Evolutionary conservation across 2,329 filamentous ascomycete genomes (phyloP), one percentile per base, ranked within the genome.

Genomic region (Lachnellula subtilissima): DNA sequence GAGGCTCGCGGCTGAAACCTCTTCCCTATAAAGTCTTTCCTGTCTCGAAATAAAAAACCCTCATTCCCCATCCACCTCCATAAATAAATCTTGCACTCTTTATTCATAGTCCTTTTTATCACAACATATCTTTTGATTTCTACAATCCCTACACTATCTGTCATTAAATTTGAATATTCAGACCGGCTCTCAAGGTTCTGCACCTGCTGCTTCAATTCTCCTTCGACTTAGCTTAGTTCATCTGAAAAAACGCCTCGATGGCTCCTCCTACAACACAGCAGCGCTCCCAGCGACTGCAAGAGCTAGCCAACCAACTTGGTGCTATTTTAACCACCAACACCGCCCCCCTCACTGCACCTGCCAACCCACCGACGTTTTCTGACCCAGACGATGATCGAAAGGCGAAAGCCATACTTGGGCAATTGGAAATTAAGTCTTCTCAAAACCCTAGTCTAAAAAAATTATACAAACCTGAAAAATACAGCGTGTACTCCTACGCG

Each of bases 401-500:
- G 40, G 60, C 60, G n/a, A 58, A 62, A 49, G 54, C 58, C 15
- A 47, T 62, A 23, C 43, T 62, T 15, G 54, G 46, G 7, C 55
- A 59, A 49, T 36, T 61, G 52, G 56, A 52, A 22, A 55, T 59
- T 25, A 56, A 62, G 36, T 52, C 48, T 17, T 19, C 45, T 19
- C 22, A 50, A 28, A 37, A 32, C 35, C 52, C 52, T 36, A 50
- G 4, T 32, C 49, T 17, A 54, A 53, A 52, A 47, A 58, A 15
- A 17, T 59, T 6, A 53, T 42, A 17, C 53, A 43, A 50, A 39
- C 50, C 11, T 15, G 36, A 28, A 25, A 54, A 51, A 32, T 39
- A 50, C 9, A 11, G 48, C 6, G 22, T 17, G 3, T 56, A 54
- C 35, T 57, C 52, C 3, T 60, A 61, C 48, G 42, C 50, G 6